Percentiles rank a stretch among this genome's conserved stretches.
phyloP scores from a whole-genome alignment of 106 monocot genomes.

The Dioscorea zingiberensis region DNA sequence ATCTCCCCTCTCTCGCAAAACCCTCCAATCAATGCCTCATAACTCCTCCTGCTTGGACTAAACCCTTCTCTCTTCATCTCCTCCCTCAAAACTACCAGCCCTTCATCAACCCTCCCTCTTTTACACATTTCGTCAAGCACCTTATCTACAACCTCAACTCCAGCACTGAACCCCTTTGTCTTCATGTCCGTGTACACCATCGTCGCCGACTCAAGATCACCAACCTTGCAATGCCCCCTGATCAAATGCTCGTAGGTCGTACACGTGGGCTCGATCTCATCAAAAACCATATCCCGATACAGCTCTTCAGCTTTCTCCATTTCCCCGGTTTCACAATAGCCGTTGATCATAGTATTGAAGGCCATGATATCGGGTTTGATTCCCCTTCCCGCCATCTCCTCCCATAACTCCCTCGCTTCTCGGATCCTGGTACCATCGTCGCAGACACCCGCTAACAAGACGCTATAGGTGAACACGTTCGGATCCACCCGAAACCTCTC shows the following conservation, averaged over 20 bases:
- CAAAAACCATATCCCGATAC: slow-evolving; percentile 45
- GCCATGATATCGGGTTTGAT: slow-evolving; percentile 38
- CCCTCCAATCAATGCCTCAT: slow-evolving; percentile 44
- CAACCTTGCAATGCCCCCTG: slow-evolving; percentile 26
- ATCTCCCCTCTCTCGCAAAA: slow-evolving; percentile 46
- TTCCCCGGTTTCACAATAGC: slow-evolving; percentile 31
- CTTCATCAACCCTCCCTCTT: slow-evolving; percentile 35
- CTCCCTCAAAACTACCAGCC: slow-evolving; percentile 39
- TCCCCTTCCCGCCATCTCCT: slow-evolving; percentile 34
- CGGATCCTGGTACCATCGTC: slow-evolving; percentile 27
- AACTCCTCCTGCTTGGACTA: slow-evolving; percentile 30
- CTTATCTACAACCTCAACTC: slow-evolving; percentile 21
- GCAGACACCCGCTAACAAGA: slow-evolving; percentile 52
- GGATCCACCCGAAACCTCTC: slow-evolving; percentile 22
- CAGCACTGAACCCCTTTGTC: slow-evolving; percentile 30
- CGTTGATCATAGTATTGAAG: slow-evolving; percentile 64
- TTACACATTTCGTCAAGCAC: slow-evolving; percentile 42
- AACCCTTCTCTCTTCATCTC: slow-evolving; percentile 52
- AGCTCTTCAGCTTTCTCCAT: slow-evolving; percentile 43
- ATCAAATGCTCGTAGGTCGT: slow-evolving; percentile 40
- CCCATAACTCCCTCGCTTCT: slow-evolving; percentile 37
- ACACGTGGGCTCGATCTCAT: slow-evolving; percentile 27
- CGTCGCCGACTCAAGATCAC: slow-evolving; percentile 26
- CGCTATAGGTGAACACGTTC: slow-evolving; percentile 46
- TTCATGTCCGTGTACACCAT: slow-evolving; percentile 37